These are phyloP conservation scores for Xerocomellus chrysenteron DNA, from an alignment of 768 basidiomycete species.

Conservation along the genomic window DNA sequence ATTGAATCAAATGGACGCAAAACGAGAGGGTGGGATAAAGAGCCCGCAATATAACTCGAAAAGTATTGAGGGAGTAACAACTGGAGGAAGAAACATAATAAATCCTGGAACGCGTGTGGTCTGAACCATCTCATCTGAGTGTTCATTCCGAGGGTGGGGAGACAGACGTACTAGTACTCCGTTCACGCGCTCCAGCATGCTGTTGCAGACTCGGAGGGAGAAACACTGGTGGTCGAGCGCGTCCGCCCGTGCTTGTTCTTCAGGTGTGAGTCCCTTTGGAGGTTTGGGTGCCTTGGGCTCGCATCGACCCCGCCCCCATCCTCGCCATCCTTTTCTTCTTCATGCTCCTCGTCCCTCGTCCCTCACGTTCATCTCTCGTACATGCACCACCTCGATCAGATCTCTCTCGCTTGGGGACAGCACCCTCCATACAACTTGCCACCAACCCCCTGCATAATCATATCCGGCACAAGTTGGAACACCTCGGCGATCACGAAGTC, in stretches of 20 bases:
- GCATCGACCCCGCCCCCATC: constrained; percentile 10
- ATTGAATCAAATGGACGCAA: too few relatives aligned
- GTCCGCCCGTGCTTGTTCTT: constrained; percentile 58
- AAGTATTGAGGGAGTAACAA: too few relatives aligned
- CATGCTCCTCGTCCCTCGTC: constrained; percentile 33
- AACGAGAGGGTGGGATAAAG: too few relatives aligned
- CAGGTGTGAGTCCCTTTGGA: constrained; percentile 47
- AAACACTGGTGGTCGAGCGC: constrained; percentile 73
- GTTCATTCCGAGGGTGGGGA: too few relatives aligned
- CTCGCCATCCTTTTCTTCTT: constrained; percentile 30
- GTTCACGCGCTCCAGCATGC: too few relatives aligned
- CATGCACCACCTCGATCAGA: constrained; percentile 84
- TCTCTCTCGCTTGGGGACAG: constrained; percentile 77
- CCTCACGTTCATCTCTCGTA: constrained; percentile 50
- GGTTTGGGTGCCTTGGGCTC: constrained; percentile 14
- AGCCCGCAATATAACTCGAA: too few relatives aligned
- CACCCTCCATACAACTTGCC: constrained; percentile 69
- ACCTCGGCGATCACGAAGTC: constrained; percentile 78
- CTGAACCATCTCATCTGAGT: too few relatives aligned
- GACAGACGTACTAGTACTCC: too few relatives aligned
- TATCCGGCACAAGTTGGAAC: constrained; percentile 81
- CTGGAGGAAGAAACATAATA: too few relatives aligned
- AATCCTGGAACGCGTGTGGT: too few relatives aligned
- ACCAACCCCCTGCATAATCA: constrained; percentile 71
- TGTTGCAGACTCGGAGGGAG: constrained; percentile 34